phyloP scores from a whole-genome alignment of 169 alveolate genomes.

The Plasmodium berghei region DNA sequence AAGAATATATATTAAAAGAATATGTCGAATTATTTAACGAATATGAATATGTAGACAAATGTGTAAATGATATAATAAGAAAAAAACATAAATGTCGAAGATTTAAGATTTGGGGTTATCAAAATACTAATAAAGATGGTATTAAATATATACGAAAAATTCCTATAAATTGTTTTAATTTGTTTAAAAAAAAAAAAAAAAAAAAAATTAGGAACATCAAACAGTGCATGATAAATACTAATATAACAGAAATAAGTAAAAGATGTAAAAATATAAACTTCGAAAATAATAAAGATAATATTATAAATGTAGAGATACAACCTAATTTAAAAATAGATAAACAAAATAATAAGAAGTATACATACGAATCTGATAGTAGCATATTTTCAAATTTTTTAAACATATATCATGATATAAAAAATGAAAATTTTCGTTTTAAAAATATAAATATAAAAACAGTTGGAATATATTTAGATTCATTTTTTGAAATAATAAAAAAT shows the following conservation, averaged over 20 bases:
- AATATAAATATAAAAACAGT: conserved; percentile 18
- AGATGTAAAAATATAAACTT: too few relatives aligned
- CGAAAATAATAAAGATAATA: too few relatives aligned
- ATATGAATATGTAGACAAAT: neutral
- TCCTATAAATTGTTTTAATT: neutral
- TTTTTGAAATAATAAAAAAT: conserved; percentile 44
- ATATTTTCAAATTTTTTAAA: conserved; percentile 11
- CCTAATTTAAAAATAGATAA: too few relatives aligned
- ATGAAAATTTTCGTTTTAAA: neutral
- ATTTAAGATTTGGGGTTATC: neutral
- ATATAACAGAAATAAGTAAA: too few relatives aligned
- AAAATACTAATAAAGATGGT: neutral
- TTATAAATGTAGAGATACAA: too few relatives aligned
- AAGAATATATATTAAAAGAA: conserved; percentile 14
- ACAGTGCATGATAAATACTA: too few relatives aligned
- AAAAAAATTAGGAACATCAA: too few relatives aligned
- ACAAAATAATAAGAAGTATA: too few relatives aligned
- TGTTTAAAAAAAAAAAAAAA: neutral
- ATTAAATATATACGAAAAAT: neutral
- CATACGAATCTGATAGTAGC: too few relatives aligned
- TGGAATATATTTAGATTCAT: conserved; percentile 31
- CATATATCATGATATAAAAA: conserved; percentile 1
- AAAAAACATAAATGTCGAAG: neutral
- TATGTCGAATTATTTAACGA: conserved; percentile 9
- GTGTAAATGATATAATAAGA: neutral